Evolutionary conservation across 495 filamentous ascomycete species (phyloP).

Genomic region (Penicillium mononematosum): DNA sequence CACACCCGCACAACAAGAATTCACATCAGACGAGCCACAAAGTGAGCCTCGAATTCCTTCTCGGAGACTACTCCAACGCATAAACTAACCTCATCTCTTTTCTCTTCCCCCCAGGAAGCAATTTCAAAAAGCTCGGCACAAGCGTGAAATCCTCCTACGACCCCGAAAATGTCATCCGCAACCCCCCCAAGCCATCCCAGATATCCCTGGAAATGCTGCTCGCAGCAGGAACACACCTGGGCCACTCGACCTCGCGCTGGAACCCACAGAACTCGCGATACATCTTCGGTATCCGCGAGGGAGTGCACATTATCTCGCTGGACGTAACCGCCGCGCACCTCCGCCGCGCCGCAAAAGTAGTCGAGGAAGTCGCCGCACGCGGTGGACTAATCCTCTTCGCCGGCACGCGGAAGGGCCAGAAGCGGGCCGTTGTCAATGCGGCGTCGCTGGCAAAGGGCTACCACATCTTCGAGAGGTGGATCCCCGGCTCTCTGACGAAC

Average conservation of each 20-base stretch:
- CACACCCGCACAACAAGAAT: conserved; percentile 5
- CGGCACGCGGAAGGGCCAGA: conserved; percentile 78
- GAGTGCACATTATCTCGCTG: conserved; percentile 90
- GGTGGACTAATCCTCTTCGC: conserved; percentile 90
- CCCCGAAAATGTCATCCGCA: conserved; percentile 61
- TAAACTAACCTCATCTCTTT: conserved; percentile 1
- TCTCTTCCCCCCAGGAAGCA: conserved; percentile 23
- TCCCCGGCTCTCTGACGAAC: conserved; percentile 89
- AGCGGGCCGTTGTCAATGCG: conserved; percentile 72
- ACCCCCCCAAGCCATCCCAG: conserved; percentile 74
- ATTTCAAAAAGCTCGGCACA: conserved; percentile 37
- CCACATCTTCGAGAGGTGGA: conserved; percentile 94
- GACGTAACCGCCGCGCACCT: conserved; percentile 85
- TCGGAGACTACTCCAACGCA: not conserved
- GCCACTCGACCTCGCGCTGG: conserved; percentile 90
- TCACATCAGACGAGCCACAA: conserved; percentile 12
- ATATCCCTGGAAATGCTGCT: conserved; percentile 90
- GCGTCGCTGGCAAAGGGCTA: conserved; percentile 75
- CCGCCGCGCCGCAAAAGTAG: conserved; percentile 83
- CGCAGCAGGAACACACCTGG: conserved; percentile 86
- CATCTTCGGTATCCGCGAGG: conserved; percentile 87
- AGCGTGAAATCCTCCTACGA: conserved; percentile 49
- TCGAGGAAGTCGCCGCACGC: conserved; percentile 77
- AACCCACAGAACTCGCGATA: conserved; percentile 93
- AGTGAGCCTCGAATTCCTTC: conserved; percentile 23